Percentiles rank a stretch among this genome's conserved stretches.
phyloP scores from a whole-genome alignment of 2,329 filamentous ascomycete species.

The Ophiostoma australiae region DNA sequence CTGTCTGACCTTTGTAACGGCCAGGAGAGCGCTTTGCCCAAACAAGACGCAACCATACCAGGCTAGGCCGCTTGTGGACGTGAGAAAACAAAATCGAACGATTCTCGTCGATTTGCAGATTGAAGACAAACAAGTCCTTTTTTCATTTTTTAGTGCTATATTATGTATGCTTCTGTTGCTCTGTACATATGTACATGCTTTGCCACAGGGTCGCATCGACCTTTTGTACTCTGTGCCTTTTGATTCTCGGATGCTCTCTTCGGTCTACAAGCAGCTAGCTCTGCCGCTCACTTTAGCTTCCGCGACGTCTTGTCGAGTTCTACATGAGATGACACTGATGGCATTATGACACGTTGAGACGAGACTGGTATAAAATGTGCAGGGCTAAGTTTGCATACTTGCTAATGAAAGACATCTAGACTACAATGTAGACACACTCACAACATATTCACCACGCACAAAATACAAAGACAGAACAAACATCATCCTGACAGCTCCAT shows the following conservation, averaged over 20 bases:
- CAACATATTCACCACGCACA: not conserved
- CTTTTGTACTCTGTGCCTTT: no score
- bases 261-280: not conserved
- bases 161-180: no score
- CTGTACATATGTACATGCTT: no score
- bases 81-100: constrained; percentile 13
- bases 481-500: not conserved
- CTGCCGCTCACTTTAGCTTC: constrained; percentile 10
- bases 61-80: not conserved
- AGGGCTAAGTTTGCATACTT: no score
- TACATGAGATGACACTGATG: not conserved
- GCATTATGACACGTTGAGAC: not conserved
- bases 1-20: constrained; percentile 13
- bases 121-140: not conserved
- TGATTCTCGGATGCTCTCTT: not conserved
- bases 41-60: not conserved
- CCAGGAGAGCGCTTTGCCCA: constrained; percentile 9
- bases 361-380: not conserved
- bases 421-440: not conserved
- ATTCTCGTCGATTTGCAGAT: not conserved
- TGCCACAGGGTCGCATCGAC: not conserved
- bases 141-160: no score
- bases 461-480: not conserved
- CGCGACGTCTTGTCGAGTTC: not conserved
- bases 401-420: no score